Base-by-base conservation (phyloP, 306 rosid species). In the Ammopiptanthus mongolicus region DNA sequence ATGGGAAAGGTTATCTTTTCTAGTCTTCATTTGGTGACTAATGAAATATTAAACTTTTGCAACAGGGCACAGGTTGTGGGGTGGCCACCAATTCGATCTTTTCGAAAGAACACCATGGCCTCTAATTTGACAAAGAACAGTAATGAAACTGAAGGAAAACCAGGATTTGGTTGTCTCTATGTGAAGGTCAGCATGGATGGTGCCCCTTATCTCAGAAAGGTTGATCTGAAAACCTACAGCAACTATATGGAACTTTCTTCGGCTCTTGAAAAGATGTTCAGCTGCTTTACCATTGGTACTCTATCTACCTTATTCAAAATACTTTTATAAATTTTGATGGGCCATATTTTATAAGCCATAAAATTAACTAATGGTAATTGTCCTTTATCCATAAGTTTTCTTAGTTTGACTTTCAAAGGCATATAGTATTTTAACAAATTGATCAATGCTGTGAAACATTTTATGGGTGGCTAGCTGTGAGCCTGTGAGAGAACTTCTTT, bases 31-130 rank as follows among this genome's bases (percentile, higher is more conserved):
- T 65, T 17, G 55, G 21, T 36, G 21, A 42, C 48, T 50, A 59
- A 29, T 62, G 71, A 78, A 76, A 48, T 31, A 18, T 64, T 12
- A 68, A 76, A 65, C 25, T 48, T 51, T 58, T 86, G 88, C 28
- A 75, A 78, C 93, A 95, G 98, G 87, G 85, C 97, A 73, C 98
- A 91, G 75, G 96, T 90, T 77, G 98, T 95, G 71, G 98, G 98
- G 80, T 95, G 97, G 98, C 98, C 98, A 68, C 98, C 98, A 70
- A 91, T 95, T 75, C 87, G 98, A 82, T 91, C 98, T 5, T 95
- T 86, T 65, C 78, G 97, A 61, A 95, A 95, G 87, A 95, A 83
- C 85, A 79, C 85, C 57, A 88, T 95, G 97, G 89, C 93, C 34
- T 83, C 93, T 9, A 91, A 82, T 85, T 73, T 65, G 69, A 47